Conservation (phyloP, 1,284 basidiomycete species). For the Apiotrichum mycotoxinovorans region DNA sequence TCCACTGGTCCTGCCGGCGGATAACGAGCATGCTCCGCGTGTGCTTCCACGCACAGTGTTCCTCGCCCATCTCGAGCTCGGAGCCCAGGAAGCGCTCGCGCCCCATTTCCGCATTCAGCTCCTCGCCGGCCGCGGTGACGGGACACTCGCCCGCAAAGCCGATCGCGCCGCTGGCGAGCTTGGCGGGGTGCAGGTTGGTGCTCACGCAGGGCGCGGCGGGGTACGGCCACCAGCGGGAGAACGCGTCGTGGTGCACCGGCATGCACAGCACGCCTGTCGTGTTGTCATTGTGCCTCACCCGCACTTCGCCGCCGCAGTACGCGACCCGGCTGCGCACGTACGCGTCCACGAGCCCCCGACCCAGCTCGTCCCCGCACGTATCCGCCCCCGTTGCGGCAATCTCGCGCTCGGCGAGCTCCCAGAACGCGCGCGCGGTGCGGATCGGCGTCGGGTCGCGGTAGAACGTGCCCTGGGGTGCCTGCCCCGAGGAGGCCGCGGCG, state of each 20-base stretch:
- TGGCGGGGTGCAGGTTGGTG: constrained; percentile 23
- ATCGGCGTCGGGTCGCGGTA: constrained; percentile 39
- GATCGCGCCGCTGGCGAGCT: not conserved
- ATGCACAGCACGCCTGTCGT: constrained; percentile 18
- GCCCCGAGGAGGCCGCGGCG: too few relatives aligned
- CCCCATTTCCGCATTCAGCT: constrained; percentile 30
- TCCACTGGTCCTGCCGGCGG: constrained; percentile 43
- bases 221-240: constrained; percentile 43
- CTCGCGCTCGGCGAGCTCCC: constrained; percentile 39
- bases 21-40: constrained; percentile 40
- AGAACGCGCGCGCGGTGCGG: constrained; percentile 31
- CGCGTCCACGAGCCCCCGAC: constrained; percentile 29
- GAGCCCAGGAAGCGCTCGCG: constrained; percentile 38
- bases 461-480: constrained; percentile 27
- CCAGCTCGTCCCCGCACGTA: constrained; percentile 38
- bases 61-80: constrained; percentile 13
- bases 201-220: constrained; percentile 39
- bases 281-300: not conserved
- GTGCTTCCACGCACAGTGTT: constrained; percentile 16
- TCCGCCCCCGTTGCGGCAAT: constrained; percentile 28
- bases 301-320: constrained; percentile 19
- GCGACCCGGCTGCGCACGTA: constrained; percentile 23
- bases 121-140: constrained; percentile 25
- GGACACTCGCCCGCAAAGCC: constrained; percentile 26
- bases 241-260: constrained; percentile 27